Evolutionary conservation across 495 filamentous ascomycete genomes (phyloP).

Genomic region (Chaetomidium leptoderma): DNA sequence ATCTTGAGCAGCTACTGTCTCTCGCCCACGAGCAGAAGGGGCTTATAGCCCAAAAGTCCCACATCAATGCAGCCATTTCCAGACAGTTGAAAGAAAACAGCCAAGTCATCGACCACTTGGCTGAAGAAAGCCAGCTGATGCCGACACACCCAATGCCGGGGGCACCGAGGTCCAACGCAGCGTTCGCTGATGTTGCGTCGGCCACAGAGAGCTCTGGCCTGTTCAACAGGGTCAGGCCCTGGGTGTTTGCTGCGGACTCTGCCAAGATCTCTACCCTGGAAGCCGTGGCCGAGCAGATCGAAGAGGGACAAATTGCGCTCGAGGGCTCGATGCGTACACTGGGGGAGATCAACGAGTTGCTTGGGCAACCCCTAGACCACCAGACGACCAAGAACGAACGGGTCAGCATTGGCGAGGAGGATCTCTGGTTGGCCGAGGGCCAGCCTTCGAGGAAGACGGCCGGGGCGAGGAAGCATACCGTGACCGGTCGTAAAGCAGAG

Average conservation of each 20-base stretch:
- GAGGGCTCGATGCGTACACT: constrained; percentile 42
- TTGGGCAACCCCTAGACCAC: constrained; percentile 22
- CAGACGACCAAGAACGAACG: constrained; percentile 16
- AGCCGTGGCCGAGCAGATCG: constrained; percentile 45
- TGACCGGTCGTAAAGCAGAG: constrained; percentile 22
- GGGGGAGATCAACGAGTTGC: constrained; percentile 36
- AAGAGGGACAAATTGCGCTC: constrained; percentile 43
- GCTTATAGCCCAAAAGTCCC: constrained; percentile 60
- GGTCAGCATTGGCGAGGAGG: constrained; percentile 23
- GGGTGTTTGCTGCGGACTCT: constrained; percentile 48
- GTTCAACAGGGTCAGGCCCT: constrained; percentile 40
- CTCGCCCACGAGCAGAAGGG: constrained; percentile 60
- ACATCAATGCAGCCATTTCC: constrained; percentile 53
- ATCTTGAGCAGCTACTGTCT: constrained; percentile 50
- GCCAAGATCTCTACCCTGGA: constrained; percentile 48
- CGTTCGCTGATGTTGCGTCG: constrained; percentile 23
- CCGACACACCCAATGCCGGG: constrained; percentile 54
- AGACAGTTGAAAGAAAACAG: constrained; percentile 57
- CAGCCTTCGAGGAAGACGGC: constrained; percentile 21
- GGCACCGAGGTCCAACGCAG: constrained; percentile 19
- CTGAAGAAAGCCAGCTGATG: constrained; percentile 66
- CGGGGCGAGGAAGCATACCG: constrained; percentile 26
- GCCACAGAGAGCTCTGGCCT: constrained; percentile 32
- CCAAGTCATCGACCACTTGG: constrained; percentile 54
- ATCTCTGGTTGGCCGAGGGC: constrained; percentile 35